phyloP scores from a whole-genome alignment of 495 filamentous ascomycete species.

The Schizothecium vesticola region DNA sequence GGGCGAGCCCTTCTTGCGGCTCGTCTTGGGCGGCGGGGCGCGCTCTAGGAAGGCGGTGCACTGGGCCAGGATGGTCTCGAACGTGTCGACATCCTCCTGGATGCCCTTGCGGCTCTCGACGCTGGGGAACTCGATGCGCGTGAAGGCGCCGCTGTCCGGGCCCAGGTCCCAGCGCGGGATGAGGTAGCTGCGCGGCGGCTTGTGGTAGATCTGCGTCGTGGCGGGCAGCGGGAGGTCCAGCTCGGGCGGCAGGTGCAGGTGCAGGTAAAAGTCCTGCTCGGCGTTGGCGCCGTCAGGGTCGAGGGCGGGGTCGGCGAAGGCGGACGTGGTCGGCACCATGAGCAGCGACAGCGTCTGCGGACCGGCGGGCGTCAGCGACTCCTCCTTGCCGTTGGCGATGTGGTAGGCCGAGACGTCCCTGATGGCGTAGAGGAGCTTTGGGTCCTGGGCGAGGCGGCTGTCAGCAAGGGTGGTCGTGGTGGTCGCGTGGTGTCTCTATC shows the following conservation, averaged over 20 bases:
- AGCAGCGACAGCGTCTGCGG: conserved; percentile 84
- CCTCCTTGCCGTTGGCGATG: conserved; percentile 80
- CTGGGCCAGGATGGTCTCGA: conserved; percentile 92
- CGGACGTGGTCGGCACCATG: conserved; percentile 84
- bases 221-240: conserved; percentile 85
- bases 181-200: conserved; percentile 81
- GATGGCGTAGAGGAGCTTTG: conserved; percentile 77
- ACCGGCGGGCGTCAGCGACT: conserved; percentile 73
- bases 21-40: conserved; percentile 51
- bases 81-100: conserved; percentile 92
- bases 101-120: conserved; percentile 62
- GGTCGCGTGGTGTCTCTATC: too few relatives aligned
- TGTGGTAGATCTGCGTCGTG: conserved; percentile 91
- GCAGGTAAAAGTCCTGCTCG: conserved; percentile 92
- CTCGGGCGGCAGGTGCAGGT: conserved; percentile 89
- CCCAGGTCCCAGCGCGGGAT: conserved; percentile 91
- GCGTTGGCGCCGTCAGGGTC: conserved; percentile 52
- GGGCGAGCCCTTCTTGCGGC: conserved; percentile 11
- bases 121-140: conserved; percentile 78
- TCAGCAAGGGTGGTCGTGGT: conserved; percentile 7
- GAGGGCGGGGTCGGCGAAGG: conserved; percentile 57
- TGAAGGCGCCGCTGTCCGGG: conserved; percentile 81
- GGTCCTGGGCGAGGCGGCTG: conserved; percentile 46
- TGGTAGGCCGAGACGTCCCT: conserved; percentile 81
- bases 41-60: conserved; percentile 91